Evolutionary conservation across 106 monocot genomes (phyloP), one percentile per base, ranked within the genome.

Genomic region (Narthecium ossifragum): DNA sequence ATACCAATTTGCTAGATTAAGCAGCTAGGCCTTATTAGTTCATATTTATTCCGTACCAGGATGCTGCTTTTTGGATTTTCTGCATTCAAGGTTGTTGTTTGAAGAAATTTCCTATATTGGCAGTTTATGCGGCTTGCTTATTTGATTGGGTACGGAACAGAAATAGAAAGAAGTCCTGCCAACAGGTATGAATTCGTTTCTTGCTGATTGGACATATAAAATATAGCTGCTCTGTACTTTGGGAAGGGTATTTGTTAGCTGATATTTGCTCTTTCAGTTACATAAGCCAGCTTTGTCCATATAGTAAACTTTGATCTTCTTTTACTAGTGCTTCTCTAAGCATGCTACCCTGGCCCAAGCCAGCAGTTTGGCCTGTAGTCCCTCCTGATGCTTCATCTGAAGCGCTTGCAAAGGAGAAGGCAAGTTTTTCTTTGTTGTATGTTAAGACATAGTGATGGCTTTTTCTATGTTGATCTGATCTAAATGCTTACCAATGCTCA

Each of bases 341-440:
- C 75, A 98, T 91, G 98, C 79, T 98, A 26, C 98, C 98, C 33
- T 98, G 98, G 98, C 98, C 98, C 30, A 91, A 87, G 73, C 98
- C 98, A 61, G 78, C 87, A 63, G 69, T 58, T 47, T 98, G 98
- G 98, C 90, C 98, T 47, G 66, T 62, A 51, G 72, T 84, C 3
- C 78, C 98, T 23, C 67, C 71, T 56, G 87, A 87, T 73, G 77
- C 81, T 73, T 96, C 96, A 45, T 72, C 78, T 65, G 79, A 79
- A 75, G 58, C 82, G 31, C 73, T 82, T 70, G 76, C 57, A 48
- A 91, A 86, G 70, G 98, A 91, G 70, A 90, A 98, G 86, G 98
- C 69, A 77, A 88, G 84, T 70, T 32, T 51, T 38, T 70, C 4
- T 39, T 39, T 51, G n/a, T n/a, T n/a, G n/a, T n/a, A n/a, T n/a